Conservation (phyloP, 2,329 filamentous ascomycete species). For the Cladosporium sp. region DNA sequence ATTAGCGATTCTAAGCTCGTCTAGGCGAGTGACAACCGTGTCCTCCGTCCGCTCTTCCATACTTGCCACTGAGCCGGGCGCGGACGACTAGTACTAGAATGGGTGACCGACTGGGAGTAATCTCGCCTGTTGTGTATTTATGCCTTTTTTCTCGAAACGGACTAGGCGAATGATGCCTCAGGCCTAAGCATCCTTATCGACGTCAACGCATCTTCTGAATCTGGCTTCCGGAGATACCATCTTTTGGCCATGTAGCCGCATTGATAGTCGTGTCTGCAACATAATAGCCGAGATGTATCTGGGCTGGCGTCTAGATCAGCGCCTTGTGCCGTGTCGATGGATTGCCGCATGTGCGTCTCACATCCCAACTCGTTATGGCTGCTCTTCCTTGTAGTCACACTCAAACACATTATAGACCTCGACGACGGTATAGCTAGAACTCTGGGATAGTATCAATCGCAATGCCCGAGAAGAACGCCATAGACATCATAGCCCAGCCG, state of each 20-base stretch:
- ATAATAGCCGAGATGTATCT: background rate
- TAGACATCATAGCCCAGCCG: conserved; percentile 27
- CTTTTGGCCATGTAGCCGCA: background rate
- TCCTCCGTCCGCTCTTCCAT: too few relatives aligned
- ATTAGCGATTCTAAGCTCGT: background rate
- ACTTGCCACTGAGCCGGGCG: too few relatives aligned
- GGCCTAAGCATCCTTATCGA: background rate
- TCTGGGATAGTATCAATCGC: too few relatives aligned
- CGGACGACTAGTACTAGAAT: too few relatives aligned
- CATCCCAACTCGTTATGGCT: background rate
- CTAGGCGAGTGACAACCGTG: too few relatives aligned
- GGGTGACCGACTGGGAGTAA: too few relatives aligned
- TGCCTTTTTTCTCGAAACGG: too few relatives aligned
- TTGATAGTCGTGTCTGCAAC: background rate
- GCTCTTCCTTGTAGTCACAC: background rate
- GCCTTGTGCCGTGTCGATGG: background rate
- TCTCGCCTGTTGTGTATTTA: too few relatives aligned
- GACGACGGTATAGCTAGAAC: background rate
- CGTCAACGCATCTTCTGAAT: background rate
- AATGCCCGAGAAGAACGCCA: background rate
- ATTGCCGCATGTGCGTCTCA: background rate
- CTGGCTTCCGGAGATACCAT: background rate
- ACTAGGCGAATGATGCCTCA: too few relatives aligned
- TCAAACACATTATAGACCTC: background rate
- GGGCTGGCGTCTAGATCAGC: background rate